Base-by-base conservation (phyloP, 2,329 filamentous ascomycete species). In the Colletotrichum lindemuthianum region DNA sequence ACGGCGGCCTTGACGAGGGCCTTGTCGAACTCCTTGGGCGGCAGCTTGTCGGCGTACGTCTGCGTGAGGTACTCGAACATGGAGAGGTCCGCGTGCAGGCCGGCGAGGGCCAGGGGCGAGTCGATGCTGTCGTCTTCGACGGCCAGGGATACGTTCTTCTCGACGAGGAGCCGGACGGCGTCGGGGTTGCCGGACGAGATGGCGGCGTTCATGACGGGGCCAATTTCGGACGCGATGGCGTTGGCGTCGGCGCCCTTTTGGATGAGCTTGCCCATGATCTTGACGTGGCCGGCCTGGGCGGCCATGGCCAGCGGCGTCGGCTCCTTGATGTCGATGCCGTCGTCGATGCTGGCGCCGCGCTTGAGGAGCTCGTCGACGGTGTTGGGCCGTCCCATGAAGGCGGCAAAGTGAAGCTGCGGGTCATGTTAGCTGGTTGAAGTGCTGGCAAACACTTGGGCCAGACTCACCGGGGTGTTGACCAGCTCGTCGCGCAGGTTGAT, bases 51-150 rank as follows among this genome's bases (percentile, higher is more conserved):
- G 0, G 75, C 72, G 56, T 79, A 81, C n/a, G 75, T 72, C 9
- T 77, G 68, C 12, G 80, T 72, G 1, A 81, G 69, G 49, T 78
- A 80, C 9, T 79, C 74, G 43, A 81, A 78, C 73, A 81, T 80
- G 2, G 76, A 72, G 5, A 75, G 56, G 43, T 81, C 77, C 0
- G 77, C 75, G 9, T 79, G 67, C 11, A 74, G 67, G 2, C 78
- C 79, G 8, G 79, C 77, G 3, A 78, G 60, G 6, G 77, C 76
- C 6, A 81, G 63, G 1, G 79, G 79, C 0, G 77, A 72, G 5
- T 70, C 67, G 16, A 76, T 60, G 33, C 70, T 68, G 2, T 73
- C 70, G 12, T 64, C 67, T 8, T 76, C 73, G 4, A 72, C 67
- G 6, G 75, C 71, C 8, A 81, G 69, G 5, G 76, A 74, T 6